Evolutionary conservation across 768 basidiomycete species (phyloP), one percentile per base, ranked within the genome.

Genomic region (Austroboletus eburneus): DNA sequence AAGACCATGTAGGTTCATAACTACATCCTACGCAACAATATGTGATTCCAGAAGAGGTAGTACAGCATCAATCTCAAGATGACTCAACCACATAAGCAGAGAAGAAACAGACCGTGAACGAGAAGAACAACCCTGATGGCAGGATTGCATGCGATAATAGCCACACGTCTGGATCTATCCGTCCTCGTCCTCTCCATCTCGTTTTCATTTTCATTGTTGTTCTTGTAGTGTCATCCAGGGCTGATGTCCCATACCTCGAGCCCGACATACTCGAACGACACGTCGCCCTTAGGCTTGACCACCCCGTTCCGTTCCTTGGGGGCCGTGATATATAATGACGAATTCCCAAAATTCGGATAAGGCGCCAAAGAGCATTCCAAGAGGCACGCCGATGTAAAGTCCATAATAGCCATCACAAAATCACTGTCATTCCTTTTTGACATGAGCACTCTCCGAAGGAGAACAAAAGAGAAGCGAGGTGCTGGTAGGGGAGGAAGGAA

Each of bases 391-490:
- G 27, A 99, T 74, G 66, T 91, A 91, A 9, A 99, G 70, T 0
- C 94, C 95, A 61, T 91, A 97, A 22, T 80, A 78, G 0, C 91
- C 92, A 42, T 91, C 91, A 7, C 88, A 90, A n/a, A n/a, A n/a
- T n/a, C n/a, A n/a, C n/a, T n/a, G 13, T 14, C 18, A 21, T 36
- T 3, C 39, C 21, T 27, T 9, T 25, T 18, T 9, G 24, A 13
- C n/a, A 33, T 10, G 25, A 27, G 16, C 12, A 7, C n/a, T n/a
- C n/a, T n/a, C n/a, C n/a, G n/a, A 33, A 13, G 32, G 9, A 16
- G 16, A 33, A 7, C 5, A 5, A 12, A 13, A 4, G 32, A 33
- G n/a, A n/a, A n/a, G n/a, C n/a, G n/a, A n/a, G n/a, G n/a, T n/a
- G n/a, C n/a, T n/a, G n/a, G n/a, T n/a, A n/a, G n/a, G n/a, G n/a